Evolutionary conservation across 305 asterid species (phyloP).

Genomic region (Plantago rigida): DNA sequence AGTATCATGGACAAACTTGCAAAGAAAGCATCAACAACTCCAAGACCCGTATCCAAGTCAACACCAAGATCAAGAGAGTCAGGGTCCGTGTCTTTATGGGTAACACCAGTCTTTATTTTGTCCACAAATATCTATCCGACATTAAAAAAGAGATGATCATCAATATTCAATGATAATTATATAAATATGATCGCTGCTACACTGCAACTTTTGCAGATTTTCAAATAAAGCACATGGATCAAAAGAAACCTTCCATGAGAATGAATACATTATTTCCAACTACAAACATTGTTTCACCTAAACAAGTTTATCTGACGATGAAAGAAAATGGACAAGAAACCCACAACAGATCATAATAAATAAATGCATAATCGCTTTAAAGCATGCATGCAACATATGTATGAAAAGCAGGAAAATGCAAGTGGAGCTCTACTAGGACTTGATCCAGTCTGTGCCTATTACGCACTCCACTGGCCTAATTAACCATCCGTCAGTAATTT

Average conservation of each 20-base stretch:
- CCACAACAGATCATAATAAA: not conserved
- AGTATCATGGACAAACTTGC: slow-evolving; percentile 81
- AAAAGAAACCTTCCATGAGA: no score
- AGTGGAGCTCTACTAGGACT: no score
- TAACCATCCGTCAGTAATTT: no score
- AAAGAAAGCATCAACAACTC: slow-evolving; percentile 63
- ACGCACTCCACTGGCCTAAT: no score
- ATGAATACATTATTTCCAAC: no score
- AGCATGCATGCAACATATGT: no score
- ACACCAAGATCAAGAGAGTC: slow-evolving; percentile 39
- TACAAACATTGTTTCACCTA: not conserved
- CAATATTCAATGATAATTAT: slow-evolving; percentile 9
- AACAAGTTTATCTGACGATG: not conserved
- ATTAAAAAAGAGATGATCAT: slow-evolving; percentile 17
- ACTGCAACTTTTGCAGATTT: not conserved
- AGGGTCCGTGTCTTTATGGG: slow-evolving; percentile 30
- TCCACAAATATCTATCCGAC: slow-evolving; percentile 51
- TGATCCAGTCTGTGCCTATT: no score
- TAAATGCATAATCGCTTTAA: not conserved
- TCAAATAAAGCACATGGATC: no score
- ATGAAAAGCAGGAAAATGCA: no score
- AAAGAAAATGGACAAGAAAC: not conserved
- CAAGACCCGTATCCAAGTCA: slow-evolving; percentile 57
- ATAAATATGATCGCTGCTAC: not conserved
- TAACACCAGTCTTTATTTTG: slow-evolving; percentile 44